These are phyloP conservation scores for Claviceps digitariae DNA, from an alignment of 2,329 filamentous ascomycete species.

Conservation along the genomic window DNA sequence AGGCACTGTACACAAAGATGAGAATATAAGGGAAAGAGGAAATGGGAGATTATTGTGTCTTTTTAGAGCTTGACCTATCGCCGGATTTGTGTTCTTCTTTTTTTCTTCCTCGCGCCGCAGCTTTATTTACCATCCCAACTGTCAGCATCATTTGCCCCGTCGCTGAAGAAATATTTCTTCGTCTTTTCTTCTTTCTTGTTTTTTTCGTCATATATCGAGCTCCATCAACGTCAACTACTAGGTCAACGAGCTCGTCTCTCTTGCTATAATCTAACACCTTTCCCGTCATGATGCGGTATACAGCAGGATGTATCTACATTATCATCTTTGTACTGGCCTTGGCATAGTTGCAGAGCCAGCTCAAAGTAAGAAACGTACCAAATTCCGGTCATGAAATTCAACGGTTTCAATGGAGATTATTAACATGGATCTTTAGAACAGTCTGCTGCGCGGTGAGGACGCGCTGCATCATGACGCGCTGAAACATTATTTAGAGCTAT, in stretches of 20 bases:
- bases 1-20: background rate
- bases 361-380: background rate
- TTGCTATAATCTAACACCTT: background rate
- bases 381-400: background rate
- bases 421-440: background rate
- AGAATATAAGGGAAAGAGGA: background rate
- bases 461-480: background rate
- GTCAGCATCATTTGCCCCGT: background rate
- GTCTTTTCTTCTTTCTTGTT: background rate
- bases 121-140: background rate
- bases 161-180: background rate
- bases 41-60: background rate
- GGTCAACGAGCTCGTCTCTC: background rate
- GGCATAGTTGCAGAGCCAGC: background rate
- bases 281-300: background rate
- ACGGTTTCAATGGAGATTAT: background rate
- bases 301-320: background rate
- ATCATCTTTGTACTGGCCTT: background rate
- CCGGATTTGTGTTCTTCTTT: no score
- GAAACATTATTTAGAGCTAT: background rate
- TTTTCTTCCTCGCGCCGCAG: background rate
- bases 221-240: no score
- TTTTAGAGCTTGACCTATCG: background rate
- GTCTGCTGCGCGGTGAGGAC: background rate
- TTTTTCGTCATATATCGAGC: background rate